Evolutionary conservation across 108 stramenopile species (phyloP).

Genomic region (Nannochloropsis salina): DNA sequence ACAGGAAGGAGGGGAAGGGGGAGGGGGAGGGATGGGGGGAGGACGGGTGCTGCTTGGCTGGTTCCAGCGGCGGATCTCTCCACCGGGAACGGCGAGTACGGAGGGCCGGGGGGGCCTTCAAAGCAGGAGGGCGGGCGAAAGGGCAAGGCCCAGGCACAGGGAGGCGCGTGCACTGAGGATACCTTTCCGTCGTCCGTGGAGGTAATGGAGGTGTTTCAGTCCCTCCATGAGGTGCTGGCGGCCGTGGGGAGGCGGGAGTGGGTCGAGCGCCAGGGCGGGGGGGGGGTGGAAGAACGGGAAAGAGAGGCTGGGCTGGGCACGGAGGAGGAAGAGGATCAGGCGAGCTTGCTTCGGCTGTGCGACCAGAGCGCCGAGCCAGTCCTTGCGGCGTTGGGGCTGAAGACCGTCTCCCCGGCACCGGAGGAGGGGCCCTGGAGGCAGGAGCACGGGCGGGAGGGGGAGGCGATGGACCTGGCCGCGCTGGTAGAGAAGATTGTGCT

Average conservation of each 20-base stretch:
- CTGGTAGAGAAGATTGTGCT: neutral
- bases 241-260: neutral
- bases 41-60: neutral
- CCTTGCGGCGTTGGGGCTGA: neutral
- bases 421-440: neutral
- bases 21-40: neutral
- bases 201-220: neutral
- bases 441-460: neutral
- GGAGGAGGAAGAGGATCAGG: neutral
- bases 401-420: neutral
- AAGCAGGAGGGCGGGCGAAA: neutral
- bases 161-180: neutral
- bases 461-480: neutral
- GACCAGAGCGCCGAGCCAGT: neutral
- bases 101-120: neutral
- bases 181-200: neutral
- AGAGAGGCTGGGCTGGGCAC: neutral
- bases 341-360: neutral
- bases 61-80: neutral
- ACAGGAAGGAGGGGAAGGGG: neutral
- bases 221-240: neutral
- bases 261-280: neutral
- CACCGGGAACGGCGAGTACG: too few relatives aligned
- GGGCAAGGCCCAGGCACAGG: neutral
- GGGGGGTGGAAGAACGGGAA: neutral